Conservation (phyloP, 2,329 filamentous ascomycete genomes). For the Colletotrichum higginsianum region DNA sequence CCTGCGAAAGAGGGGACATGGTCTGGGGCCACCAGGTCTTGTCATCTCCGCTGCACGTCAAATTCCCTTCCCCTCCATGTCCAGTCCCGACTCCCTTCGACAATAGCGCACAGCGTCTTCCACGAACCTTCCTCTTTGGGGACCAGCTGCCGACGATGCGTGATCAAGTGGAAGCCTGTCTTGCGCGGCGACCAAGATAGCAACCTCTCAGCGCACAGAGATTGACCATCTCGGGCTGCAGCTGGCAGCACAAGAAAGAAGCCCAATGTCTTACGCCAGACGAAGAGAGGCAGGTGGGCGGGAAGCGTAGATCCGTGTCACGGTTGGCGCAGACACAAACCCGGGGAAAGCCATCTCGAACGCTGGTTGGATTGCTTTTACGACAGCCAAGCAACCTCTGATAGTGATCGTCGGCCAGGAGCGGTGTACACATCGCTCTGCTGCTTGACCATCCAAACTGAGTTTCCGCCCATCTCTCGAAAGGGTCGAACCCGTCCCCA, state of each 20-base stretch:
- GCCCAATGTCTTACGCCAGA: conserved; percentile 32
- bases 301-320: conserved; percentile 13
- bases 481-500: conserved; percentile 1
- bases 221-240: conserved; percentile 14
- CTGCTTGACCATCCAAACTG: conserved; percentile 21
- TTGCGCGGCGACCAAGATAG: not conserved
- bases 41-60: conserved; percentile 38
- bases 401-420: conserved; percentile 29
- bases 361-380: conserved; percentile 19
- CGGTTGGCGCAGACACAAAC: not conserved
- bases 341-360: conserved; percentile 11
- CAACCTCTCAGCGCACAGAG: conserved; percentile 7
- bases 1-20: conserved; percentile 15
- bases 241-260: conserved; percentile 4
- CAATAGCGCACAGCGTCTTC: conserved; percentile 15
- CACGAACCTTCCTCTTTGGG: conserved; percentile 41
- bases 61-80: conserved; percentile 21
- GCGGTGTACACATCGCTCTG: conserved; percentile 22
- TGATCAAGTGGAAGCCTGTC: conserved; percentile 18
- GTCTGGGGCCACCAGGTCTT: conserved; percentile 6
- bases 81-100: conserved; percentile 11
- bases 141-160: conserved; percentile 30
- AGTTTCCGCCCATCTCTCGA: conserved; percentile 27
- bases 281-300: conserved; percentile 33
- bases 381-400: conserved; percentile 25